phyloP scores from a whole-genome alignment of 208 protist genomes.

The Trypanosoma melophagium region DNA sequence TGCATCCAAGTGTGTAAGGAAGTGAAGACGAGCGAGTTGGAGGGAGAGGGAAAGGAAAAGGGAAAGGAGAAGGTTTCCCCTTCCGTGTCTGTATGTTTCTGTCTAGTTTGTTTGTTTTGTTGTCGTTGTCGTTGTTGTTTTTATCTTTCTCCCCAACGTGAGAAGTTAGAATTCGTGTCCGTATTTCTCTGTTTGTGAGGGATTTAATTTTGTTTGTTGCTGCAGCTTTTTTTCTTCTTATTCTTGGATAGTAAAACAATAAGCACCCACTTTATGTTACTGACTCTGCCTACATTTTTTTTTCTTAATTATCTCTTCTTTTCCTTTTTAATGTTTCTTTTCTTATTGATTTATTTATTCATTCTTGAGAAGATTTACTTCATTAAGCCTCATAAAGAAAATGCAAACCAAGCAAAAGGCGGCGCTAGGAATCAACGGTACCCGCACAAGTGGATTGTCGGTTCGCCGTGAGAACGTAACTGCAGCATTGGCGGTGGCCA shows the following conservation, averaged over 20 bases:
- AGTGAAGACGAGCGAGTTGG: no score
- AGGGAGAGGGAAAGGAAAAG: not conserved
- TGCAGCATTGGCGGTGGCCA: slow-evolving; percentile 96
- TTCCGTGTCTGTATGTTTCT: no score
- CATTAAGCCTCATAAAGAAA: slow-evolving; percentile 1
- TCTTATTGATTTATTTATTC: slow-evolving; percentile 7
- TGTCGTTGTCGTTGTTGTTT: not conserved
- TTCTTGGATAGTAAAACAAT: no score
- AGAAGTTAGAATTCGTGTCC: not conserved
- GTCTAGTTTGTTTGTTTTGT: not conserved
- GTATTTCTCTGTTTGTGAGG: slow-evolving; percentile 1
- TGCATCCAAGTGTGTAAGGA: no score
- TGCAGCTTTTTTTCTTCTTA: no score
- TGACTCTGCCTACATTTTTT: not conserved
- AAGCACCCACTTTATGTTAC: not conserved
- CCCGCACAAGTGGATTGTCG: slow-evolving; percentile 93
- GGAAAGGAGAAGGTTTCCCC: not conserved
- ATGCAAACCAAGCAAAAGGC: slow-evolving; percentile 90
- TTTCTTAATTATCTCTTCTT: not conserved
- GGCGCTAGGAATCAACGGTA: slow-evolving; percentile 93
- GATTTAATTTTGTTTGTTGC: no score
- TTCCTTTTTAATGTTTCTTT: not conserved
- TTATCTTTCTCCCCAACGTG: not conserved
- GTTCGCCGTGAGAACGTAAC: slow-evolving; percentile 98
- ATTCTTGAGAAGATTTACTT: slow-evolving; percentile 3